Percentiles rank a stretch among this genome's conserved stretches.
These are phyloP conservation scores for Pseudonectria buxi DNA, from an alignment of 2,329 filamentous ascomycete species.

Conservation along the genomic window DNA sequence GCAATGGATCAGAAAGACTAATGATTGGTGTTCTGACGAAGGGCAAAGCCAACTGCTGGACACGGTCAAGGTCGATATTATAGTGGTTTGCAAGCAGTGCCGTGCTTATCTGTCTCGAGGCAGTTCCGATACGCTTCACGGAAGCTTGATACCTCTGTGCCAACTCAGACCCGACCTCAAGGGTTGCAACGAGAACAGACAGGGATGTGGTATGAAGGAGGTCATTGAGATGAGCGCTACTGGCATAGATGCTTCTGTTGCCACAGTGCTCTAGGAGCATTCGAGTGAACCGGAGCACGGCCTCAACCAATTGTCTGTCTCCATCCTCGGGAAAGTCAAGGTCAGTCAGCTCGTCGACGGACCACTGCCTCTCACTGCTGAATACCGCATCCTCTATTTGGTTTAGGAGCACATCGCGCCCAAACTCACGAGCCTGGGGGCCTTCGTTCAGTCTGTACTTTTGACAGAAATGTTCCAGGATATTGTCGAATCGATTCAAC, in stretches of 20 bases:
- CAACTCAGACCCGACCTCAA: conserved; percentile 76
- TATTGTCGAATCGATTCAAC: conserved; percentile 85
- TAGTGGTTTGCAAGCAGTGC: conserved; percentile 80
- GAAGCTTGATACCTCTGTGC: conserved; percentile 90
- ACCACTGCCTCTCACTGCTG: conserved; percentile 41
- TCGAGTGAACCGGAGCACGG: conserved; percentile 76
- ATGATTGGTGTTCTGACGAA: conserved; percentile 66
- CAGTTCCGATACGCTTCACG: conserved; percentile 65
- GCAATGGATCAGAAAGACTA: conserved; percentile 44
- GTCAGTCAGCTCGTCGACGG: conserved; percentile 40
- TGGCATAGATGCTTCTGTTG: conserved; percentile 92
- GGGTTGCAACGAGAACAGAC: conserved; percentile 66
- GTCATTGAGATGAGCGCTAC: conserved; percentile 82
- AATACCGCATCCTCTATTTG: conserved; percentile 45
- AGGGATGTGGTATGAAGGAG: conserved; percentile 83
- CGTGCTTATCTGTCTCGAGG: conserved; percentile 60
- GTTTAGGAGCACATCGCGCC: conserved; percentile 56
- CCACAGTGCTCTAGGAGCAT: conserved; percentile 91
- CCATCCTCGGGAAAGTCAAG: conserved; percentile 66
- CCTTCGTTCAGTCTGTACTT: conserved; percentile 75
- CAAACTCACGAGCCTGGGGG: conserved; percentile 73
- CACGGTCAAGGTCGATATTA: conserved; percentile 68
- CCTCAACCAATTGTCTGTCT: conserved; percentile 72
- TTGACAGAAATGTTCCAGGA: conserved; percentile 74
- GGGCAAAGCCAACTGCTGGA: conserved; percentile 75